Percentiles rank a stretch among this genome's conserved stretches.
Evolutionary conservation across 331 rosid genomes (phyloP).

Genomic region (Rosa hybrid): DNA sequence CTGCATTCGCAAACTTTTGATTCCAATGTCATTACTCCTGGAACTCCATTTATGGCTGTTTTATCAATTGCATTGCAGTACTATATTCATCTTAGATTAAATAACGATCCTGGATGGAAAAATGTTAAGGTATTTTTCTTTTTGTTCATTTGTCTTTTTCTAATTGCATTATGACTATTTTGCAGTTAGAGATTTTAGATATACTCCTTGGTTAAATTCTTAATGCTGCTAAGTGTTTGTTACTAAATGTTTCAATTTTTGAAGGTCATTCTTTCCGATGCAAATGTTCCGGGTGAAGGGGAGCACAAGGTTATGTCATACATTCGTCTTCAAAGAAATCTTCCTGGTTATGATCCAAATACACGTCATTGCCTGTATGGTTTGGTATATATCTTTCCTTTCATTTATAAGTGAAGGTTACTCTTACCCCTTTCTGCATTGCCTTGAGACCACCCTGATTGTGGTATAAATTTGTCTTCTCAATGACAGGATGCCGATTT

Average conservation of each 20-base stretch:
- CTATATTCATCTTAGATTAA: slow-evolving; percentile 87
- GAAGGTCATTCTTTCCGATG: slow-evolving; percentile 97
- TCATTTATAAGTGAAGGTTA: slow-evolving; percentile 6
- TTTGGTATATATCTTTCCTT: slow-evolving; percentile 78
- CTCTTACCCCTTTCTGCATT: not conserved
- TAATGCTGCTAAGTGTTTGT: not conserved
- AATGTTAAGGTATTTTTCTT: slow-evolving; percentile 63
- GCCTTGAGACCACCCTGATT: not conserved
- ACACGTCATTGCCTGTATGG: slow-evolving; percentile 98
- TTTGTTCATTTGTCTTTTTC: slow-evolving; percentile 12
- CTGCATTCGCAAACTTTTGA: slow-evolving; percentile 63
- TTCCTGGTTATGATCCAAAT: slow-evolving; percentile 88
- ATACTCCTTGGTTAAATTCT: not conserved
- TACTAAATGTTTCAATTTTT: slow-evolving; percentile 10
- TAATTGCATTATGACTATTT: slow-evolving; percentile 1
- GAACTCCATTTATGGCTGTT: slow-evolving; percentile 97
- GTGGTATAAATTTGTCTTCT: slow-evolving; percentile 5
- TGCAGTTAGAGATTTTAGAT: slow-evolving; percentile 1
- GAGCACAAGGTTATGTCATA: slow-evolving; percentile 99
- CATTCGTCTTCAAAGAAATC: slow-evolving; percentile 95
- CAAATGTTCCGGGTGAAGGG: slow-evolving; percentile 99
- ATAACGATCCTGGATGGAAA: slow-evolving; percentile 98
- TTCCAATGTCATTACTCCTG: slow-evolving; percentile 97
- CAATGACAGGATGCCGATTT: slow-evolving; percentile 92
- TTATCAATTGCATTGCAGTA: slow-evolving; percentile 91